Conservation (phyloP, 176 grass and related monocot genomes). For the Carex littledalei region DNA sequence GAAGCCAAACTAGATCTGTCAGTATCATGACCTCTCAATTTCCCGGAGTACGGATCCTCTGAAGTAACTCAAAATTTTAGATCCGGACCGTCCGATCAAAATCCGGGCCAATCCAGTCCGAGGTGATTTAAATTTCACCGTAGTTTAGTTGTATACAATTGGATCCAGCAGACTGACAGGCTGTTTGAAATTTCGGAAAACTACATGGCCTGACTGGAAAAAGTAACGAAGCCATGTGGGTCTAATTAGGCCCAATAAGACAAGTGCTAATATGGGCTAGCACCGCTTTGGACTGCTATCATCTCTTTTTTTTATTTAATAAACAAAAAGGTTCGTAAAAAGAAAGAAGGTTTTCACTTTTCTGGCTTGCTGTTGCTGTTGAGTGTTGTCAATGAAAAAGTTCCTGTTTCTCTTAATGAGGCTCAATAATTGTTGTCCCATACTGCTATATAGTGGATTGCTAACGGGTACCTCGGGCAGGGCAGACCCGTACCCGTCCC, state of each 20-base stretch:
- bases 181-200: neutral
- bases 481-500: no score
- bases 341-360: no score
- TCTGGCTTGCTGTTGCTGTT: neutral
- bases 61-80: no score
- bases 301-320: neutral
- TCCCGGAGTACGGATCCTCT: no score
- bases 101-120: no score
- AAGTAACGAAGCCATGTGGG: neutral
- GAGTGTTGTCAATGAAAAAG: no score
- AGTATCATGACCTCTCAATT: no score
- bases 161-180: neutral
- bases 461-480: no score
- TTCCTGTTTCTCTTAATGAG: neutral
- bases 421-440: neutral
- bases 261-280: neutral
- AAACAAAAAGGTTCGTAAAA: neutral
- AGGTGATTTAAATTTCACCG: no score
- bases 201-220: neutral
- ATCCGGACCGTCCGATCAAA: no score
- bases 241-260: neutral
- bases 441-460: neutral
- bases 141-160: no score
- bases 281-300: neutral
- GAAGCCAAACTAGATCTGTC: no score